Percentiles rank a stretch among this genome's conserved stretches.
These are phyloP conservation scores for Cladosporium austrohemisphaericum DNA, from an alignment of 2,329 filamentous ascomycete genomes.

Conservation along the genomic window DNA sequence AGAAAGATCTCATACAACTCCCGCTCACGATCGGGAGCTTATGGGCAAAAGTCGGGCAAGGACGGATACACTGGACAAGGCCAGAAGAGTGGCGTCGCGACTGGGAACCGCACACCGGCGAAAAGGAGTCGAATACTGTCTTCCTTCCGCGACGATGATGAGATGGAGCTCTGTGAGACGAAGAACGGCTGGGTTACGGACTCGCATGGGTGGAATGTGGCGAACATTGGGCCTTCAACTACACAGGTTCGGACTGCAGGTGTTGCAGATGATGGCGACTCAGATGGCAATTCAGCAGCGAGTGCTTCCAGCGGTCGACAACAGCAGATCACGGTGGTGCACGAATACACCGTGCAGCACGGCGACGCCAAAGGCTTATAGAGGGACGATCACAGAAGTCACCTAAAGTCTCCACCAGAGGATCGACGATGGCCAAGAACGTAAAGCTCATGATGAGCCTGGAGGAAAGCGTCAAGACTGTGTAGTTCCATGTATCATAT, in stretches of 20 bases:
- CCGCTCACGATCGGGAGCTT: background rate
- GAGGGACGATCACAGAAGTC: too few relatives aligned
- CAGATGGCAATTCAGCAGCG: background rate
- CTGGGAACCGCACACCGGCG: background rate
- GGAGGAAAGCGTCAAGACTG: too few relatives aligned
- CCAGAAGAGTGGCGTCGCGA: background rate
- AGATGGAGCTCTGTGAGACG: conserved; percentile 4
- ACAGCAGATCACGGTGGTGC: conserved; percentile 5
- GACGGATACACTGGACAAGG: background rate
- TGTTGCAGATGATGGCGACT: background rate
- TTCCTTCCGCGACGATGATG: conserved; percentile 6
- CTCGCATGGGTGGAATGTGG: conserved; percentile 1
- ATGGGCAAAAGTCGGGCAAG: background rate
- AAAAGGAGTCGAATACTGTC: background rate
- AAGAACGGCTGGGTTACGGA: background rate
- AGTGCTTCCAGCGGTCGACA: background rate
- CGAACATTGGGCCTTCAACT: background rate
- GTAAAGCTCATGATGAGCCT: too few relatives aligned
- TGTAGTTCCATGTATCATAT: too few relatives aligned
- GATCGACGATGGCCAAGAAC: too few relatives aligned
- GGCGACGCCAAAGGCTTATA: background rate
- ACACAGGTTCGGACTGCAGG: background rate
- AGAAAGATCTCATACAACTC: conserved; percentile 6
- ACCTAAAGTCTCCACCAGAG: too few relatives aligned
- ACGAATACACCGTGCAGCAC: conserved; percentile 3